Evolutionary conservation across 2,329 filamentous ascomycete species (phyloP).

Genomic region (Dactylellina cionopaga): DNA sequence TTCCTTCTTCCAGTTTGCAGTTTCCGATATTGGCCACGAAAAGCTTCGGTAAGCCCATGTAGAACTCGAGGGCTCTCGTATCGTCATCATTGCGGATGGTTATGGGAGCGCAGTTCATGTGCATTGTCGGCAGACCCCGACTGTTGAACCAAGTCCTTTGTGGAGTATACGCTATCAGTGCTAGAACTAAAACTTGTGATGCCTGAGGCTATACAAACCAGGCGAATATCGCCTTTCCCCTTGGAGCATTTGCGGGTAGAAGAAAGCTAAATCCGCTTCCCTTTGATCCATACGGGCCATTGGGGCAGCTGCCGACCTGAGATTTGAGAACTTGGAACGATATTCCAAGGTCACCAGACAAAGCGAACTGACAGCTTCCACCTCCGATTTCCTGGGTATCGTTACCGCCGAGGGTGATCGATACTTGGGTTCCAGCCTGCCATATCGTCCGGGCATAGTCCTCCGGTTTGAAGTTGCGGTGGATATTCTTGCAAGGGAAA

Average conservation of each 20-base stretch:
- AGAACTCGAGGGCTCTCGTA: neutral
- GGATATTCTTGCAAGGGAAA: slow-evolving; percentile 45
- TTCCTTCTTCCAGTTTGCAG: neutral
- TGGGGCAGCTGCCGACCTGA: slow-evolving; percentile 68
- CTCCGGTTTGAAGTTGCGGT: neutral
- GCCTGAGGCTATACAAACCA: neutral
- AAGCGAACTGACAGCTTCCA: slow-evolving; percentile 79
- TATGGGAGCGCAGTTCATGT: too few species aligned
- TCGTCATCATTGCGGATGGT: neutral
- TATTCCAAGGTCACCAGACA: slow-evolving; percentile 77
- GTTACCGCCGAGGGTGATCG: slow-evolving; percentile 72
- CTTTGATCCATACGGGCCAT: slow-evolving; percentile 51
- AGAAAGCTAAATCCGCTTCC: neutral
- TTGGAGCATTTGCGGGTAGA: neutral
- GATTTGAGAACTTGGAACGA: slow-evolving; percentile 76
- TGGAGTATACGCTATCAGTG: neutral
- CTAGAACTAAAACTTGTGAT: neutral
- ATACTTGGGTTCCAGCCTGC: slow-evolving; percentile 69
- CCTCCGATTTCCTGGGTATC: slow-evolving; percentile 69
- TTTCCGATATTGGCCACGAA: slow-evolving; percentile 6
- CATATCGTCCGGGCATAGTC: slow-evolving; percentile 71
- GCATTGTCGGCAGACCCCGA: neutral
- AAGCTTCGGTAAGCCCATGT: neutral
- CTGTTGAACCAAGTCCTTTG: slow-evolving; percentile 10
- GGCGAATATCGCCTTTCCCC: slow-evolving; percentile 7